Base-by-base conservation (phyloP, 257 asterid species). In the Eustoma russellianum region DNA sequence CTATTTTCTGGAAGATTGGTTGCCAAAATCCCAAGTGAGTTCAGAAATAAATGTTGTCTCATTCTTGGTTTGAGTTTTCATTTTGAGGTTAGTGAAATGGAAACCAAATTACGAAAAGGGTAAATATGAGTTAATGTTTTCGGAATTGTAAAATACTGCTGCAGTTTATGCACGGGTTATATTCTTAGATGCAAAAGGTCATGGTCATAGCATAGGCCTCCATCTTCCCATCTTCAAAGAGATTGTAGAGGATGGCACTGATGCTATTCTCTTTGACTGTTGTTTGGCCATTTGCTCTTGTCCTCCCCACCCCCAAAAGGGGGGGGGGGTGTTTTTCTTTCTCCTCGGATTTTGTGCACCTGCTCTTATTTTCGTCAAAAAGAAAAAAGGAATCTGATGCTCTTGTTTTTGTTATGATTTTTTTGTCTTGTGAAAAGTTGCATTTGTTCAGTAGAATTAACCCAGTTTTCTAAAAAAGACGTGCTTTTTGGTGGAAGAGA, bases 1-100 rank as follows among this genome's bases (percentile, higher is more conserved):
- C 97, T 67, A 93, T 81, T 86, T 83, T 86, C 71, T 89, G 97
- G 97, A 89, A 89, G 81, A 65, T 89, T 56, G 93, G 83, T 72
- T 79, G 76, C 83, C 93, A 81, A 71, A 86, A 89, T 57, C 85
- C 94, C 73, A 86, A 83, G 97, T 89, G 71, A 76, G 93, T 74
- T 63, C 50, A 7, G 13, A 56, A 13, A 59, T 55, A 40, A 33
- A 2, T 50, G n/a, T 48, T 46, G 2, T 48, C 40, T 0, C 55
- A 10, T 33, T 45, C 7, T 46, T 41, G 3, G 2, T 43, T 3
- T 58, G 33, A 57, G 35, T 14, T 41, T 38, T 38, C n/a, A 6
- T 30, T 4, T 52, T 41, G 4, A 17, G 41, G 63, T 13, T 41
- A 48, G 28, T 48, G 33, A 44, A 56, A 41, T 66, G 55, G 57